Percentiles rank a stretch among this genome's conserved stretches.
Evolutionary conservation across 1,284 basidiomycete species (phyloP).

Genomic region (Puccinia brachypodii): DNA sequence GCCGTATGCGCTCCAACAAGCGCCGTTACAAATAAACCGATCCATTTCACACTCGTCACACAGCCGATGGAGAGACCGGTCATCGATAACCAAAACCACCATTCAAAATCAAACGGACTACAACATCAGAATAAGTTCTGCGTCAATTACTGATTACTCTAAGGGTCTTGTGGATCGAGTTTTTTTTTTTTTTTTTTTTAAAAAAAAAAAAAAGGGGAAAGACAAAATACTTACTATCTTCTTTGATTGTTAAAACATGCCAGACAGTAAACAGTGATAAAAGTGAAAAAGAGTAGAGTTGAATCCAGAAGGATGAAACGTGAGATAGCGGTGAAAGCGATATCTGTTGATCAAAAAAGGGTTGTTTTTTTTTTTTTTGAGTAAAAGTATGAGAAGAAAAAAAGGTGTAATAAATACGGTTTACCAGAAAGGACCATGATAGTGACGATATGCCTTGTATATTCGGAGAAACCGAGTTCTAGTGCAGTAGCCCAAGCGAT

Average conservation of each 20-base stretch:
- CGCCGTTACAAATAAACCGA: conserved; percentile 91
- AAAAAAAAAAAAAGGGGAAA: neutral
- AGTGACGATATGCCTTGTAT: conserved; percentile 85
- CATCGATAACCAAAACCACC: conserved; percentile 92
- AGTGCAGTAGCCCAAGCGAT: conserved; percentile 94
- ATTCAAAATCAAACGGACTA: conserved; percentile 86
- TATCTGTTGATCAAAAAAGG: conserved; percentile 63
- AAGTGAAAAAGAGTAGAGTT: conserved; percentile 97
- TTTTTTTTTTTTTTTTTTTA: neutral
- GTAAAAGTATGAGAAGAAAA: neutral
- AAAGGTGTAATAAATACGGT: conserved; percentile 55
- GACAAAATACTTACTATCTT: conserved; percentile 7
- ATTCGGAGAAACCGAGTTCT: conserved; percentile 88
- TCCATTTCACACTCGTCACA: conserved; percentile 95
- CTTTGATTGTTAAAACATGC: conserved; percentile 97
- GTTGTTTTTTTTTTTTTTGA: neutral
- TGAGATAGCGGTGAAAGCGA: conserved; percentile 93
- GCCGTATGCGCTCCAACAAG: conserved; percentile 94
- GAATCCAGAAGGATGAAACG: conserved; percentile 96
- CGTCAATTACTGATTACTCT: no score
- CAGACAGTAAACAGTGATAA: conserved; percentile 90
- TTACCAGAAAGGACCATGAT: conserved; percentile 87
- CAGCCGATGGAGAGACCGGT: conserved; percentile 92
- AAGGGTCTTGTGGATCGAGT: no score
- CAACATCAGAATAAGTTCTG: conserved; percentile 56